phyloP scores from a whole-genome alignment of 2,329 filamentous ascomycete species.

The Ceratocystis cacaofunesta region DNA sequence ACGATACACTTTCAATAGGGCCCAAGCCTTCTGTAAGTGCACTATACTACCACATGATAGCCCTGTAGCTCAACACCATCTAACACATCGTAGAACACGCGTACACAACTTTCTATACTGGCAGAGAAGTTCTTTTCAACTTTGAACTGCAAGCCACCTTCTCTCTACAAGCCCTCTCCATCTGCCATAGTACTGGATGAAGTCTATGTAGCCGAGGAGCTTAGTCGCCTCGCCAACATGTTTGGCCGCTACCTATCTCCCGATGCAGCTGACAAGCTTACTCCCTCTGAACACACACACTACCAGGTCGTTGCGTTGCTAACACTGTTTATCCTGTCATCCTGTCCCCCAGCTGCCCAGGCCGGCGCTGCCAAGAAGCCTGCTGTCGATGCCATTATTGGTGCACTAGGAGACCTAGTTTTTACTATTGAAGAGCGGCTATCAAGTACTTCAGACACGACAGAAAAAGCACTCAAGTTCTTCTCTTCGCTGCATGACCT shows the following conservation, averaged over 20 bases:
- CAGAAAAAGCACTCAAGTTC: slow-evolving; percentile 8
- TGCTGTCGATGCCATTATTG: slow-evolving; percentile 10
- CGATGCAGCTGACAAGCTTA: slow-evolving; percentile 23
- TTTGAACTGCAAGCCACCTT: slow-evolving; percentile 33
- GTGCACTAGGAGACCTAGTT: slow-evolving; percentile 11
- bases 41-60: too few relatives aligned
- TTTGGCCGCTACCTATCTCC: slow-evolving; percentile 27
- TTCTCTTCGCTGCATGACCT: slow-evolving; percentile 25
- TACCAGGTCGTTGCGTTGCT: slow-evolving; percentile 32
- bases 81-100: slow-evolving; percentile 28
- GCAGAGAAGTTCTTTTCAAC: slow-evolving; percentile 39
- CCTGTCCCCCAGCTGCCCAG: not conserved
- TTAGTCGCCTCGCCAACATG: slow-evolving; percentile 30
- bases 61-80: slow-evolving; percentile 4
- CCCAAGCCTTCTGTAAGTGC: slow-evolving; percentile 35
- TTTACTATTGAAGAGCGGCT: slow-evolving; percentile 10
- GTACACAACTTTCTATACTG: slow-evolving; percentile 35
- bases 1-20: slow-evolving; percentile 34
- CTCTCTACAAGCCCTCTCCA: slow-evolving; percentile 34
- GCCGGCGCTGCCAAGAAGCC: not conserved
- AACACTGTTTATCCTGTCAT: slow-evolving; percentile 19
- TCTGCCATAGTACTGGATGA: slow-evolving; percentile 30
- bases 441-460: not conserved
- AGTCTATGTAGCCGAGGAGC: slow-evolving; percentile 30
- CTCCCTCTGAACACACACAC: slow-evolving; percentile 30